Conservation (phyloP, 768 basidiomycete genomes). For the Hygrophorus pudorinus region DNA sequence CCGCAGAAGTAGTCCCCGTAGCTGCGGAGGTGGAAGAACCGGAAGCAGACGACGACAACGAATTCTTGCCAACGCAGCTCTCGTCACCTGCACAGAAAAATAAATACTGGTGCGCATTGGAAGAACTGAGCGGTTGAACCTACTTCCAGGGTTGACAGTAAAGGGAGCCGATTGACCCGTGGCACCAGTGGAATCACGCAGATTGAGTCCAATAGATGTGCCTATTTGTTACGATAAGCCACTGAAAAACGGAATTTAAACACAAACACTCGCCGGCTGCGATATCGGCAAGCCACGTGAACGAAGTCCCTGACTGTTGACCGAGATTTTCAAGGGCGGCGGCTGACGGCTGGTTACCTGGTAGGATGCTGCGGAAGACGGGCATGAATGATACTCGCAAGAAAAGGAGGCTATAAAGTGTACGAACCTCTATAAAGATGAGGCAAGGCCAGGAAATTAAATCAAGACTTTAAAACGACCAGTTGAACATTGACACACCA, state of each 20-base stretch:
- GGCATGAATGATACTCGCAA: background rate
- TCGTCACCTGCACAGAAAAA: slow-evolving; percentile 23
- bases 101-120: slow-evolving; percentile 22
- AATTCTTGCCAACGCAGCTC: background rate
- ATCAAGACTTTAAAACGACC: background rate
- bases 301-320: slow-evolving; percentile 23
- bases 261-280: slow-evolving; percentile 27
- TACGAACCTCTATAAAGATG: slow-evolving; percentile 27
- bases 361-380: slow-evolving; percentile 36
- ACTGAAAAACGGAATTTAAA: background rate
- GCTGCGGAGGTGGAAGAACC: slow-evolving; percentile 10
- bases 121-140: slow-evolving; percentile 18
- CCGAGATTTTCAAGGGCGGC: slow-evolving; percentile 38
- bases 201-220: slow-evolving; percentile 42
- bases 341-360: slow-evolving; percentile 36
- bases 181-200: slow-evolving; percentile 53
- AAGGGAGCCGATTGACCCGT: slow-evolving; percentile 42
- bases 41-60: background rate
- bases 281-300: slow-evolving; percentile 50
- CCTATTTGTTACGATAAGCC: slow-evolving; percentile 20
- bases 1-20: slow-evolving; percentile 7
- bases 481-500: slow-evolving; percentile 38
- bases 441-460: background rate
- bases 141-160: slow-evolving; percentile 39
- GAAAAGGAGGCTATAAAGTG: background rate